Percentiles rank a stretch among this genome's conserved stretches.
Evolutionary conservation across 768 basidiomycete species (phyloP).

Genomic region (Auricularia cornea): DNA sequence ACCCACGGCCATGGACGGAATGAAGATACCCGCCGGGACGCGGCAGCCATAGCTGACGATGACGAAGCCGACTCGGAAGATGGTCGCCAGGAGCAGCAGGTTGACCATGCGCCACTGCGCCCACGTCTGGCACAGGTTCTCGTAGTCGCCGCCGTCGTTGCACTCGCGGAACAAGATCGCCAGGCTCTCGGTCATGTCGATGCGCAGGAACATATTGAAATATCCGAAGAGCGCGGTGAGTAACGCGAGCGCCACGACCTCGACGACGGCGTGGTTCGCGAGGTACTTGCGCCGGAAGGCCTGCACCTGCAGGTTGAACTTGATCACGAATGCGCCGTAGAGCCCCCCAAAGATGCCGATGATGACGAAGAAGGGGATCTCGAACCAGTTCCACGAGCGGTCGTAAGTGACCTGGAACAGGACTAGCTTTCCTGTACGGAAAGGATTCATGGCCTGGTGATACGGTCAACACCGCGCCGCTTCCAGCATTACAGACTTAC

Average conservation of each 20-base stretch:
- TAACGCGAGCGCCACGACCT: constrained; percentile 80
- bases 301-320: constrained; percentile 92
- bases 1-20: constrained; percentile 98
- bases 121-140: constrained; percentile 86
- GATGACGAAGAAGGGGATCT: constrained; percentile 92
- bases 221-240: constrained; percentile 90
- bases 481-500: constrained; percentile 41
- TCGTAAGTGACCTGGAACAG: constrained; percentile 97
- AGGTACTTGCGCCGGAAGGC: constrained; percentile 91
- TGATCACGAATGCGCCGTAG: constrained; percentile 95
- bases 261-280: constrained; percentile 72
- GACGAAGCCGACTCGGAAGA: constrained; percentile 79
- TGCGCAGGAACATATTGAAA: constrained; percentile 87
- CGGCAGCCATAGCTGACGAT: constrained; percentile 92
- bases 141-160: constrained; percentile 84
- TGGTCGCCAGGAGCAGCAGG: constrained; percentile 83
- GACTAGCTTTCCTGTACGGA: constrained; percentile 94
- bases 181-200: constrained; percentile 98
- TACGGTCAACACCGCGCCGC: not conserved
- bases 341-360: constrained; percentile 95
- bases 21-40: constrained; percentile 96
- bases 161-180: constrained; percentile 93
- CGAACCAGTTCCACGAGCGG: constrained; percentile 98
- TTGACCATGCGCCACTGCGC: constrained; percentile 94
- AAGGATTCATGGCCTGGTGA: constrained; percentile 90